Percentiles rank a stretch among this genome's conserved stretches.
These are phyloP conservation scores for Ceriops zippeliana DNA, from an alignment of 345 rosid genomes.

Conservation along the genomic window DNA sequence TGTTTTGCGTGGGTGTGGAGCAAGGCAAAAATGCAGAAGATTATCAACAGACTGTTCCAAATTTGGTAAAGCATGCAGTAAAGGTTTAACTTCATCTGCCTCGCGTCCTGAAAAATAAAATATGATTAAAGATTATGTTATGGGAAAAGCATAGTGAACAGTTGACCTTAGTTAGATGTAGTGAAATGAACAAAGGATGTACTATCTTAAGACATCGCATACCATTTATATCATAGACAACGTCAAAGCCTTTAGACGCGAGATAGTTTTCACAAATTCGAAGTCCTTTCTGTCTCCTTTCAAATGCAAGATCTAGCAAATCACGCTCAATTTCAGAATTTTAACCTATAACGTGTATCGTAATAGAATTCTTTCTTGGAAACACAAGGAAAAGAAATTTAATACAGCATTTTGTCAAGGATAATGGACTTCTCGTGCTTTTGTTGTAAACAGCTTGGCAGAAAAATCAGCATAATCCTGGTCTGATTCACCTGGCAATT, in stretches of 20 bases:
- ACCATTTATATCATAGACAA: slow-evolving; percentile 94
- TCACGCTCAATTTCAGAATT: slow-evolving; percentile 11
- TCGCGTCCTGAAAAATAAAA: slow-evolving; percentile 62
- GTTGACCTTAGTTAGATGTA: not conserved
- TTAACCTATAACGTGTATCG: not conserved
- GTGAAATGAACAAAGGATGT: not conserved
- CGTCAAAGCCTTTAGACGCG: slow-evolving; percentile 84
- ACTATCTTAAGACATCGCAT: slow-evolving; percentile 7
- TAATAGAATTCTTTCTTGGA: not conserved
- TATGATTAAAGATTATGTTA: not conserved
- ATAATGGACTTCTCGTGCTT: not conserved
- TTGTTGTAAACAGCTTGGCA: slow-evolving; percentile 53
- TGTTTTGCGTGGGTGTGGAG: no score
- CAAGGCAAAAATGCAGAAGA: not conserved
- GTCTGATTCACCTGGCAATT: slow-evolving; percentile 87
- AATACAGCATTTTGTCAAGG: not conserved
- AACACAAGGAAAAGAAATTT: not conserved
- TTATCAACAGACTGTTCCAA: slow-evolving; percentile 57
- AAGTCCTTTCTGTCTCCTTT: slow-evolving; percentile 96
- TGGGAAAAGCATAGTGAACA: not conserved
- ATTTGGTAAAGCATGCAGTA: slow-evolving; percentile 84
- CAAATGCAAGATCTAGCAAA: slow-evolving; percentile 72
- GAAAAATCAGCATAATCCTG: slow-evolving; percentile 78
- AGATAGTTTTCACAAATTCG: slow-evolving; percentile 94
- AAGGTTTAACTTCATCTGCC: slow-evolving; percentile 85